Conservation (phyloP, 257 asterid species). For the Apocynum venetum region DNA sequence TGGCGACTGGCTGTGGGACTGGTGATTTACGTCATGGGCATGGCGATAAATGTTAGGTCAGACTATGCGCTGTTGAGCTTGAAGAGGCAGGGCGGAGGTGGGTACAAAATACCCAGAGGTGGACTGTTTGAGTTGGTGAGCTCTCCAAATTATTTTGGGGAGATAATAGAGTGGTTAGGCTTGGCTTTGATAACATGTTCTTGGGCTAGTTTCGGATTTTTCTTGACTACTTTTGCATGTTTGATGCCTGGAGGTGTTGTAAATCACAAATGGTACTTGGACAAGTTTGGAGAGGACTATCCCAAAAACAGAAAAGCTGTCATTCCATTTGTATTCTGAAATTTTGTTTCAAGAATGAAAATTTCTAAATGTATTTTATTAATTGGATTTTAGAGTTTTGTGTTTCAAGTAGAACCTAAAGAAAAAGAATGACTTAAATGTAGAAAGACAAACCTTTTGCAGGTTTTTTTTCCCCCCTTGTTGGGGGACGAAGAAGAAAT, state of each 20-base stretch:
- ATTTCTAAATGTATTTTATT: no score
- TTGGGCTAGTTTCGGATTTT: conserved; percentile 70
- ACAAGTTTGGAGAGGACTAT: conserved; percentile 75
- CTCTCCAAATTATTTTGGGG: conserved; percentile 78
- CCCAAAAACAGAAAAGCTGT: conserved; percentile 64
- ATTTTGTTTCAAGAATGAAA: no score
- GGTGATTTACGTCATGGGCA: conserved; percentile 39
- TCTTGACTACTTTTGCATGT: conserved; percentile 56
- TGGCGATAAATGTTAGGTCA: conserved; percentile 51
- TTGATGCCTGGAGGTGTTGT: conserved; percentile 60
- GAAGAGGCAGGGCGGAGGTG: conserved; percentile 39
- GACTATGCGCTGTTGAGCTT: conserved; percentile 50
- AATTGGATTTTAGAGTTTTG: no score
- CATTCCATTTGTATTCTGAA: conserved; percentile 51
- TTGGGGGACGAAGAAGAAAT: no score
- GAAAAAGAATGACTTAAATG: no score
- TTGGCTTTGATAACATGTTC: conserved; percentile 74
- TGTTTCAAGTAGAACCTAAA: no score
- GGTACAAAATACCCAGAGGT: conserved; percentile 60
- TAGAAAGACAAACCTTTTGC: no score
- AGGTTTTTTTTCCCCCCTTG: no score
- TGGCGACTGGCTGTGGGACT: conserved; percentile 37
- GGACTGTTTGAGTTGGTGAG: conserved; percentile 66
- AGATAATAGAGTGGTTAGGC: conserved; percentile 78
- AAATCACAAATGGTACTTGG: conserved; percentile 59